Percentiles rank a stretch among this genome's conserved stretches.
These are phyloP conservation scores for Aspergillus nanangensis DNA, from an alignment of 495 filamentous ascomycete species.

Conservation along the genomic window DNA sequence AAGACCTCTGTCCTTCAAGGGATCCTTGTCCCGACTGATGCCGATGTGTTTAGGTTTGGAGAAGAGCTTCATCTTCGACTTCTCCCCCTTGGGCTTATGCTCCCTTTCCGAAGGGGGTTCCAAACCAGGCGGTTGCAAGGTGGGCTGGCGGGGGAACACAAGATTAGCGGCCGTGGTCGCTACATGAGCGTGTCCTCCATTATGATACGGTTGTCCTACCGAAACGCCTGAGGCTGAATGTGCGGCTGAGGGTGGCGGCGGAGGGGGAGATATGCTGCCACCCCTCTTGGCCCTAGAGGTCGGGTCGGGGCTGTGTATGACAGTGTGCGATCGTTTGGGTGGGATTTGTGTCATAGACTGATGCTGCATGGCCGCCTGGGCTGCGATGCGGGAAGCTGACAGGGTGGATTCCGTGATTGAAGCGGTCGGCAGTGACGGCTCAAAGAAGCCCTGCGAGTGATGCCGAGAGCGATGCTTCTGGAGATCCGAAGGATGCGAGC, in stretches of 20 bases:
- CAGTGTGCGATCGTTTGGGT: slow-evolving; percentile 68
- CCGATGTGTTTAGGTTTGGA: slow-evolving; percentile 82
- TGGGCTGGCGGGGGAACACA: slow-evolving; percentile 71
- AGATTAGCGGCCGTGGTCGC: slow-evolving; percentile 82
- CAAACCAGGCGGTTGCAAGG: slow-evolving; percentile 46
- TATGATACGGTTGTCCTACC: slow-evolving; percentile 53
- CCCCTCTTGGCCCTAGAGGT: slow-evolving; percentile 25
- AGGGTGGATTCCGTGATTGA: slow-evolving; percentile 50
- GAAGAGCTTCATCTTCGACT: slow-evolving; percentile 89
- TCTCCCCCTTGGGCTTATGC: slow-evolving; percentile 66
- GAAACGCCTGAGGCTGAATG: slow-evolving; percentile 52
- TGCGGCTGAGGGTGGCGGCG: slow-evolving; percentile 47
- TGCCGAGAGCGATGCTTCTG: slow-evolving; percentile 48
- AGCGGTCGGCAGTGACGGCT: slow-evolving; percentile 75
- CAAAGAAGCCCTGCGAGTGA: slow-evolving; percentile 85
- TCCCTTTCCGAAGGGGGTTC: slow-evolving; percentile 49
- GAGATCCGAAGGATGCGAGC: slow-evolving; percentile 32
- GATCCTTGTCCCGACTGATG: slow-evolving; percentile 65
- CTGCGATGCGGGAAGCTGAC: slow-evolving; percentile 81
- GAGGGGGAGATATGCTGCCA: slow-evolving; percentile 45
- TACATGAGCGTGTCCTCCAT: slow-evolving; percentile 64
- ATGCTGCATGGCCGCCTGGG: slow-evolving; percentile 77
- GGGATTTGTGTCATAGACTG: slow-evolving; percentile 49
- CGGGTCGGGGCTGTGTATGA: slow-evolving; percentile 45
- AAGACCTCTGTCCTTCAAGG: slow-evolving; percentile 59